Evolutionary conservation across 495 filamentous ascomycete species (phyloP), one percentile per base, ranked within the genome.

Genomic region (Penicillium paradoxum): DNA sequence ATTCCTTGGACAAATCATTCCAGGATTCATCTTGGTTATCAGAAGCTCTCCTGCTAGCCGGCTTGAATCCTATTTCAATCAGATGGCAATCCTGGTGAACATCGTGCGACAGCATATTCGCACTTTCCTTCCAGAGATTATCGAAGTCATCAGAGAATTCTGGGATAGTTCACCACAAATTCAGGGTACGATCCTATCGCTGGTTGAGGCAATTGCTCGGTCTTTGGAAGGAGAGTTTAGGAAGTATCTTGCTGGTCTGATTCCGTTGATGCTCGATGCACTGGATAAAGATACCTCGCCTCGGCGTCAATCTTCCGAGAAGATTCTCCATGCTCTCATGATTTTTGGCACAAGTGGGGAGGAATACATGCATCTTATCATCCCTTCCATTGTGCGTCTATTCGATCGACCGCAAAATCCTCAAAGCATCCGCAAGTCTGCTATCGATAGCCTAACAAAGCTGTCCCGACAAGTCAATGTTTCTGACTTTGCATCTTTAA

Each of bases 301-400:
- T 2, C 86, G 85, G 58, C 75, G 88, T 17, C 79, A 82, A 42
- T 85, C 92, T 11, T 91, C 88, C 0, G 90, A 95, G 67, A 90
- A 86, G 58, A 89, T 97, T 15, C 78, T 99, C 11, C 95, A 97
- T 68, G 89, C 91, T 2, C 93, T 99, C 62, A 74, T 97, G 34
- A 86, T 99, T 0, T 97, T 99, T 66, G 93, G 95, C n/a, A 84
- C 90, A 13, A 96, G 90, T 62, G 87, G 85, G 14, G 93, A 97
- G 66, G 92, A 97, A 66, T 97, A 97, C 69, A 97, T 99, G 93
- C 93, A 97, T 68, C 78, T 99, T 25, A 97, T 99, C 57, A 91
- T 99, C 32, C 93, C 93, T 7, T 86, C 91, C n/a, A 87, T 99
- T 53, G 89, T 99, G 15, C 81, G 85, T 14, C 82, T 95, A 48